Conservation (phyloP, 345 rosid genomes). For the Moringa oleifera region DNA sequence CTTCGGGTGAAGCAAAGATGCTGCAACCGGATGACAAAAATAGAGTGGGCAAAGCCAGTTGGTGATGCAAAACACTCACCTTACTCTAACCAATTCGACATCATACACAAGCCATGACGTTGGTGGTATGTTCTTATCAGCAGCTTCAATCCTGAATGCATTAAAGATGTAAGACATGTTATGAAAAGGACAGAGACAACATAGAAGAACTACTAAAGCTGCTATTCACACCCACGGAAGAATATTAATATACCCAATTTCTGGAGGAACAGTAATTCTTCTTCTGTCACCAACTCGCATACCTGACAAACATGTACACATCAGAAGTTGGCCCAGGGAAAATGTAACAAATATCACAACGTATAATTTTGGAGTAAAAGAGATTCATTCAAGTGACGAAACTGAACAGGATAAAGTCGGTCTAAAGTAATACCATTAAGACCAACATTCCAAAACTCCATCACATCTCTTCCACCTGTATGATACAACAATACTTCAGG, state of each 20-base stretch:
- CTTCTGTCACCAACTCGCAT: conserved; percentile 87
- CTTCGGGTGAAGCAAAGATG: no score
- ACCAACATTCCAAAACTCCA: conserved; percentile 46
- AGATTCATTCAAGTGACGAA: background rate
- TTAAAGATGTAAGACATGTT: background rate
- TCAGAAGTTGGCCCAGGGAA: background rate
- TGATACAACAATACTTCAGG: no score
- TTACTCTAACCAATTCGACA: conserved; percentile 57
- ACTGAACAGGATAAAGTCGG: background rate
- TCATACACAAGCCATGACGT: conserved; percentile 68
- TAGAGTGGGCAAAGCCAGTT: no score
- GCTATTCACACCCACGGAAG: background rate
- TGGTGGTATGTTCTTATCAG: conserved; percentile 51
- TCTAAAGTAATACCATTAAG: conserved; percentile 44
- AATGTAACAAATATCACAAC: background rate
- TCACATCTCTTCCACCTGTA: conserved; percentile 38
- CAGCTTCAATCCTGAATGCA: conserved; percentile 48
- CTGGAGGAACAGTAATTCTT: conserved; percentile 70
- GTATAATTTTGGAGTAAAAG: background rate
- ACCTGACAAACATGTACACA: conserved; percentile 33
- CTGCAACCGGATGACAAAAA: no score
- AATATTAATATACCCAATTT: conserved; percentile 52
- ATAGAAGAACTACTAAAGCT: background rate
- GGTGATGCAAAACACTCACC: no score
- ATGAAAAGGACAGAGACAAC: background rate